Evolutionary conservation across 1,284 basidiomycete genomes (phyloP).

Genomic region (Volvariella surrecta): DNA sequence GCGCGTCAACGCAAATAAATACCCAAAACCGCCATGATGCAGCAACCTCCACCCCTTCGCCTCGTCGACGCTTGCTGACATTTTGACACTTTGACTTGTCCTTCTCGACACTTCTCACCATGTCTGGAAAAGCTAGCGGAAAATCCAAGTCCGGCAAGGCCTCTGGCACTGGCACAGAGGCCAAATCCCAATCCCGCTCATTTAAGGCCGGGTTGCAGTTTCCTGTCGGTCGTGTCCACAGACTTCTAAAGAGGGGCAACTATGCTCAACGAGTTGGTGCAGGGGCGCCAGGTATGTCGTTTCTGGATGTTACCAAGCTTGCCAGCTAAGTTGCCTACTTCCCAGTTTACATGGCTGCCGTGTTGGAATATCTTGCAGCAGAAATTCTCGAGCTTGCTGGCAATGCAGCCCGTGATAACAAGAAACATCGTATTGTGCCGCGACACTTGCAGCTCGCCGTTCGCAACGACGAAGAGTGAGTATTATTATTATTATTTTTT

Average conservation of each 20-base stretch:
- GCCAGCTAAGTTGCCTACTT: constrained; percentile 1
- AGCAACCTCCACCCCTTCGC: constrained; percentile 6
- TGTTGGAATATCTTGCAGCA: constrained; percentile 77
- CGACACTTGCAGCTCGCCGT: constrained; percentile 88
- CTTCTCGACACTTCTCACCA: constrained; percentile 18
- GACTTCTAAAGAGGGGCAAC: constrained; percentile 81
- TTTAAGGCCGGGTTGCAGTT: constrained; percentile 80
- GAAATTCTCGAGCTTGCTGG: constrained; percentile 85
- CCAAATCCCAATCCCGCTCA: constrained; percentile 67
- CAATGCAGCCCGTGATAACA: constrained; percentile 74
- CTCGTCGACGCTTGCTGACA: too few relatives aligned
- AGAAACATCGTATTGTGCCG: constrained; percentile 89
- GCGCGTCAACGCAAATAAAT: constrained; percentile 29
- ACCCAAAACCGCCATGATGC: constrained; percentile 12
- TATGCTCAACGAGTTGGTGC: constrained; percentile 75
- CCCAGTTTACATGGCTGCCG: constrained; percentile 68
- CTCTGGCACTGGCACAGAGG: constrained; percentile 27
- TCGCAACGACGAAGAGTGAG: constrained; percentile 79
- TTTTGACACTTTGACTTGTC: constrained; percentile 9
- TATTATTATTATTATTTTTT: constrained; percentile 13
- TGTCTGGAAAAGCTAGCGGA: constrained; percentile 44
- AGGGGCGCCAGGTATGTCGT: constrained; percentile 69
- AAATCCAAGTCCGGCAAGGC: constrained; percentile 51
- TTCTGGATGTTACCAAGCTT: constrained; percentile 4
- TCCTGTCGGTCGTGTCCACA: constrained; percentile 88